Percentiles rank a stretch among this genome's conserved stretches.
Evolutionary conservation across 176 grass and related monocot genomes (phyloP).

Genomic region (Carex scoparia): DNA sequence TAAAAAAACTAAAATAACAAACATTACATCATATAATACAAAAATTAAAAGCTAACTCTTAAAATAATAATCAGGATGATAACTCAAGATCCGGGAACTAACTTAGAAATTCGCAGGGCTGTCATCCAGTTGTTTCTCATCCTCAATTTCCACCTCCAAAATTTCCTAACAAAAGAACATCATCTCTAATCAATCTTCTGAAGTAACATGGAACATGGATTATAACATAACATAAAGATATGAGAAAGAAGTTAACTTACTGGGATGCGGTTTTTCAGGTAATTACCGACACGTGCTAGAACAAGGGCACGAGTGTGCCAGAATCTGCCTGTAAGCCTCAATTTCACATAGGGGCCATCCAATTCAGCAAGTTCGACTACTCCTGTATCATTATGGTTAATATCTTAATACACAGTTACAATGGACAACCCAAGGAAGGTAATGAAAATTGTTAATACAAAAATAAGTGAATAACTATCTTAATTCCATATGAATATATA

Average conservation of each 20-base stretch:
- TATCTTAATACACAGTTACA: neutral
- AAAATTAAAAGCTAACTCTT: neutral
- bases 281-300: constrained; percentile 64
- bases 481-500: neutral
- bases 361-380: constrained; percentile 69
- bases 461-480: neutral
- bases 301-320: constrained; percentile 76
- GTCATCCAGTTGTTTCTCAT: constrained; percentile 81
- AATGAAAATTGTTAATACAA: neutral
- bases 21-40: constrained; percentile 5
- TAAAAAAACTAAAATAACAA: neutral
- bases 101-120: constrained; percentile 74
- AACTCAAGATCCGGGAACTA: neutral
- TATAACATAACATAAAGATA: neutral
- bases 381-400: neutral
- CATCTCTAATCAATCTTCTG: neutral
- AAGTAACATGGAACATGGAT: neutral
- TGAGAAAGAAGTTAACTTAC: constrained; percentile 27
- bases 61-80: neutral
- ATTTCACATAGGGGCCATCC: constrained; percentile 86
- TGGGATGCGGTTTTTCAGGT: constrained; percentile 91
- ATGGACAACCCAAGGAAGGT: neutral
- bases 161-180: constrained; percentile 53
- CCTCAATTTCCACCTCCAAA: constrained; percentile 89
- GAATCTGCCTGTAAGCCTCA: constrained; percentile 74